Evolutionary conservation across 1,284 basidiomycete genomes (phyloP), one percentile per base, ranked within the genome.

Genomic region (Leccinum holopus): DNA sequence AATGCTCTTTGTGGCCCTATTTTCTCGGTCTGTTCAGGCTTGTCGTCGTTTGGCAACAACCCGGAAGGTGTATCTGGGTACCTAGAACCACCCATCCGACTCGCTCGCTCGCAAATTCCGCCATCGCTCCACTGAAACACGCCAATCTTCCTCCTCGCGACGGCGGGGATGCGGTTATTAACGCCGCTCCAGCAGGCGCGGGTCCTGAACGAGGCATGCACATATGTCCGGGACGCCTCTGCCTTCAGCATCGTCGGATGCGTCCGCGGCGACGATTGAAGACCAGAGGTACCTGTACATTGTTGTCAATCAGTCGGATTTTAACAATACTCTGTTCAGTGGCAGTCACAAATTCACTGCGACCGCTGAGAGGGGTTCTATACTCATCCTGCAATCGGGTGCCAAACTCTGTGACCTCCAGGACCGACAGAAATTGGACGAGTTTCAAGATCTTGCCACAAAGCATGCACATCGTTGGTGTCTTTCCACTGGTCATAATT

Each of bases 41-140:
- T 99, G 49, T 98, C 97, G 7, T 88, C 92, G 0, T 92, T 92
- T 69, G 91, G 83, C 11, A 79, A 85, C 64, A 79, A 89, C 67
- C 85, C 91, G 1, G 84, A 88, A 5, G 86, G 83, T 37, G 85
- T 98, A 10, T 84, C 84, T 4, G 72, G 76, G 1, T 95, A 99
- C 78, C 82, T 99, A 37, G 81, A 84, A 14, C 95, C 94, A 1
- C 80, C 99, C 16, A 82, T 99, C 28, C 28, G 28, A 30, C 28
- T 8, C 28, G 28, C 28, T 30, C 1, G 28, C 28, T 30, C 28
- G 28, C 28, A 30, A 30, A 30, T 30, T 30, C 28, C 28, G 28
- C 28, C 28, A 30, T 30, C 28, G 28, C 28, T 30, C 28, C 28
- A 30, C 28, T 30, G 28, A 7, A 30, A 30, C 28, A 30, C 28